These are phyloP conservation scores for Yamadazyma scolyti DNA, from an alignment of 805 yeast genomes.

Conservation along the genomic window DNA sequence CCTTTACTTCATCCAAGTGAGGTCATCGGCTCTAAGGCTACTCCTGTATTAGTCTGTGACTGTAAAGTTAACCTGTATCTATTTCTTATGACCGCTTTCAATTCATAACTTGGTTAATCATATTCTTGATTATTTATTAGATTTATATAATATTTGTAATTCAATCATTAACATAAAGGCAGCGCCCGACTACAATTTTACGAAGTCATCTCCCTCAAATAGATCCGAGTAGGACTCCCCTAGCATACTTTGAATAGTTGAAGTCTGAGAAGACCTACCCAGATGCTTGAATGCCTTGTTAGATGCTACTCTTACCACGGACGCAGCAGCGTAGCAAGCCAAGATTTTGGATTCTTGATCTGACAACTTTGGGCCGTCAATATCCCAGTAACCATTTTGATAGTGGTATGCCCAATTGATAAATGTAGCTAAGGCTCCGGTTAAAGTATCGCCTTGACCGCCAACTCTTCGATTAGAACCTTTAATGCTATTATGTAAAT, in stretches of 20 bases:
- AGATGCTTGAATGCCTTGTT: slow-evolving; percentile 57
- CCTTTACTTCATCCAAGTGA: too few species aligned
- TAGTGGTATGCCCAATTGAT: slow-evolving; percentile 76
- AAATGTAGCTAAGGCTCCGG: slow-evolving; percentile 82
- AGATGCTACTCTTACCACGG: slow-evolving; percentile 64
- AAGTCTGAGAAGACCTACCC: slow-evolving; percentile 82
- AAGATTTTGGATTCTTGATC: slow-evolving; percentile 34
- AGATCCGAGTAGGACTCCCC: slow-evolving; percentile 57
- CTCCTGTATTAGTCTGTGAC: too few species aligned
- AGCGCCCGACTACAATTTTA: too few species aligned
- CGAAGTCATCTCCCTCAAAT: slow-evolving; percentile 23
- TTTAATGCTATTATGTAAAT: slow-evolving; percentile 39
- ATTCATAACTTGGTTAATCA: too few species aligned
- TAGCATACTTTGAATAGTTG: slow-evolving; percentile 69
- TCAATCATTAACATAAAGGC: too few species aligned
- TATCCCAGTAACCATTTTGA: slow-evolving; percentile 54
- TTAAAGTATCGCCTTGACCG: slow-evolving; percentile 93
- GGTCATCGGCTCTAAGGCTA: too few species aligned
- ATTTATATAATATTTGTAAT: too few species aligned
- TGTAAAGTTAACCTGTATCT: too few species aligned
- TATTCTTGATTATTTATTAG: too few species aligned
- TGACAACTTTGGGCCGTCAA: slow-evolving; percentile 20
- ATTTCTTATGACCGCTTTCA: too few species aligned
- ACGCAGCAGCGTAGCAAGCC: slow-evolving; percentile 70
- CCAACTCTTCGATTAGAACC: slow-evolving; percentile 86